These are phyloP conservation scores for Spinacia oleracea DNA, from an alignment of 179 eudicot species.

Conservation along the genomic window DNA sequence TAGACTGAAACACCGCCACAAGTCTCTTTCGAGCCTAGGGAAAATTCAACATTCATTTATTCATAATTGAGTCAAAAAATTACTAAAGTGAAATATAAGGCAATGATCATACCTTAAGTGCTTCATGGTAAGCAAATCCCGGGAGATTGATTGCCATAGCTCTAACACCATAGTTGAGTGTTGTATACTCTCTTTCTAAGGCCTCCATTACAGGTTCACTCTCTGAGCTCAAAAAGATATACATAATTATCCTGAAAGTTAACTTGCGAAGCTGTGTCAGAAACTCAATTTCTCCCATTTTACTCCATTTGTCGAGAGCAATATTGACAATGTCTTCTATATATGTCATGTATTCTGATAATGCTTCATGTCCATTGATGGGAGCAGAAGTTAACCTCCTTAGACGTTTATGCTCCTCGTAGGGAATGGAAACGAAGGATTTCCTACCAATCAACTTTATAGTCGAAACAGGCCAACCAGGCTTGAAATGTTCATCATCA, in stretches of 20 bases:
- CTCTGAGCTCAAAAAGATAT: slow-evolving; percentile 74
- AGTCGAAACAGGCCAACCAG: slow-evolving; percentile 55
- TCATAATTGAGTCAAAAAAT: too few species aligned
- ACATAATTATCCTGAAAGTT: slow-evolving; percentile 65
- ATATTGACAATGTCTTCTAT: slow-evolving; percentile 50
- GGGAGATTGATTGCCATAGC: slow-evolving; percentile 84
- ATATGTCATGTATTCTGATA: slow-evolving; percentile 54
- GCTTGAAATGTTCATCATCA: slow-evolving; percentile 43
- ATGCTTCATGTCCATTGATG: slow-evolving; percentile 69
- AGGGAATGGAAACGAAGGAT: slow-evolving; percentile 54
- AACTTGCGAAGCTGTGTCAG: slow-evolving; percentile 62
- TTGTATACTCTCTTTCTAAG: slow-evolving; percentile 65
- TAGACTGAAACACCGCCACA: slow-evolving; percentile 53
- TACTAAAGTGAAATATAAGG: too few species aligned
- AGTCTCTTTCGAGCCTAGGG: slow-evolving; percentile 69
- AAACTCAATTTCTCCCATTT: slow-evolving; percentile 65
- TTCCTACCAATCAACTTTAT: slow-evolving; percentile 57
- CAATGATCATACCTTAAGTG: slow-evolving; percentile 63
- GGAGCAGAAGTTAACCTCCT: slow-evolving; percentile 74
- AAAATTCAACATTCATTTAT: not conserved
- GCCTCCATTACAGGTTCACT: slow-evolving; percentile 57
- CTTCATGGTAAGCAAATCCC: slow-evolving; percentile 71
- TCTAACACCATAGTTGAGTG: slow-evolving; percentile 68
- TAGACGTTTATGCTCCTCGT: slow-evolving; percentile 70
- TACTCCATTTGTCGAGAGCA: slow-evolving; percentile 57